Evolutionary conservation across 2,329 filamentous ascomycete species (phyloP).

Genomic region (Fusarium nodosum): DNA sequence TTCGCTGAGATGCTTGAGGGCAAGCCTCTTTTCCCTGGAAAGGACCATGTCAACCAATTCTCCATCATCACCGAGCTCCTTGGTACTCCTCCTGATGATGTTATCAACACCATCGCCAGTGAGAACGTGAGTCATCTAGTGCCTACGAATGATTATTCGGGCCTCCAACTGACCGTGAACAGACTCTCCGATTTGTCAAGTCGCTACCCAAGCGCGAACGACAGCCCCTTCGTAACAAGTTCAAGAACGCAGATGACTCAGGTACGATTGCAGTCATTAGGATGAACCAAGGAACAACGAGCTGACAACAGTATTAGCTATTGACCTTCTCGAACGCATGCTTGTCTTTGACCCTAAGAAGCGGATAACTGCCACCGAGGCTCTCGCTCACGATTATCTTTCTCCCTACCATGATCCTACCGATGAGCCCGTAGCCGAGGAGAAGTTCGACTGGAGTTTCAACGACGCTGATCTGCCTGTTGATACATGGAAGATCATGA

Average conservation of each 20-base stretch:
- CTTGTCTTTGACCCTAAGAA: slow-evolving; percentile 99
- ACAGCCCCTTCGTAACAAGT: slow-evolving; percentile 87
- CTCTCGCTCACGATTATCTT: slow-evolving; percentile 92
- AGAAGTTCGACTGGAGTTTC: slow-evolving; percentile 99
- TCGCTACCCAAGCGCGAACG: slow-evolving; percentile 95
- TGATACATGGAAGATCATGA: slow-evolving; percentile 99
- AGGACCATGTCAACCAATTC: slow-evolving; percentile 99
- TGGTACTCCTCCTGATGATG: slow-evolving; percentile 96
- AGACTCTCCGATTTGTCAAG: slow-evolving; percentile 97
- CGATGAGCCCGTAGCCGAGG: slow-evolving; percentile 93
- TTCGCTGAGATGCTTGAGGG: slow-evolving; percentile 99
- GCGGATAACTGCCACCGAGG: slow-evolving; percentile 88
- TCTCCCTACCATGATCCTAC: slow-evolving; percentile 97
- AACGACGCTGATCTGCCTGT: slow-evolving; percentile 97
- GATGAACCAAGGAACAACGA: background rate
- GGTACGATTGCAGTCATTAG: slow-evolving; percentile 67
- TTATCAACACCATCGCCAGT: slow-evolving; percentile 98
- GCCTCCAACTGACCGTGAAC: slow-evolving; percentile 36
- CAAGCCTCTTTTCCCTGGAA: slow-evolving; percentile 97
- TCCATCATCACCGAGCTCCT: slow-evolving; percentile 99
- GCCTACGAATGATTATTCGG: background rate
- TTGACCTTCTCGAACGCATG: slow-evolving; percentile 96
- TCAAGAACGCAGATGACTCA: slow-evolving; percentile 91
- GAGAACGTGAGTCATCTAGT: slow-evolving; percentile 81
- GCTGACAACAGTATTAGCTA: slow-evolving; percentile 66